These are phyloP conservation scores for Backusella liffmaniae DNA, from an alignment of 192 early-diverging fungal species.

Conservation along the genomic window DNA sequence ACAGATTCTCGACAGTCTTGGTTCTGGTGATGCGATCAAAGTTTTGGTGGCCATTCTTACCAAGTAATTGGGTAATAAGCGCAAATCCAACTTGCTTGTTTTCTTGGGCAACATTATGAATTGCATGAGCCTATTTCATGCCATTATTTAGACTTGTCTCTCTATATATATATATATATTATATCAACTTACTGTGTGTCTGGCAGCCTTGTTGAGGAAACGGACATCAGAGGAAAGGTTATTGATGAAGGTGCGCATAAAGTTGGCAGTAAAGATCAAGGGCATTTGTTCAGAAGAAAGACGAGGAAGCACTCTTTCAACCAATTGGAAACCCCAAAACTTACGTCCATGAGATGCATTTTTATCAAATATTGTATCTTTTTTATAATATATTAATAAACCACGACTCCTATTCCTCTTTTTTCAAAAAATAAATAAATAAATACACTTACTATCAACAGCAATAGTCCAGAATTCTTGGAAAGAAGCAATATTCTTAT, in stretches of 20 bases:
- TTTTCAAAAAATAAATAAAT: too few relatives aligned
- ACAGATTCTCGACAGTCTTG: conserved; percentile 77
- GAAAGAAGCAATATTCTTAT: conserved; percentile 54
- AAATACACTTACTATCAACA: conserved; percentile 61
- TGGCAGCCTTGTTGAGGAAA: conserved; percentile 79
- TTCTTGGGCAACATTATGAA: conserved; percentile 58
- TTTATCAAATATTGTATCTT: conserved; percentile 72
- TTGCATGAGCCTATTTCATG: conserved; percentile 38
- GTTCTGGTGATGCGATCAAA: conserved; percentile 72
- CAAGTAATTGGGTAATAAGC: conserved; percentile 78
- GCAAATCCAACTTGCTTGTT: conserved; percentile 73
- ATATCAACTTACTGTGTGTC: conserved; percentile 52
- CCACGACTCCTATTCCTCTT: not conserved
- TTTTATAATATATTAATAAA: not conserved
- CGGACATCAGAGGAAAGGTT: conserved; percentile 74
- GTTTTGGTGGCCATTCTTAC: conserved; percentile 66
- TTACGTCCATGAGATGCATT: conserved; percentile 79
- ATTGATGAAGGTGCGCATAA: conserved; percentile 86
- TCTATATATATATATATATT: not conserved
- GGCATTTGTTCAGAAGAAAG: conserved; percentile 58
- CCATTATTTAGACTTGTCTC: not conserved
- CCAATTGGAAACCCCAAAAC: conserved; percentile 86
- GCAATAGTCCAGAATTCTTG: conserved; percentile 76
- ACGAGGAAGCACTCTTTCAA: conserved; percentile 64
- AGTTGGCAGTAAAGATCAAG: conserved; percentile 76